Evolutionary conservation across 139 green algal species (phyloP).

Genomic region (Tetradesmus obliquus): DNA sequence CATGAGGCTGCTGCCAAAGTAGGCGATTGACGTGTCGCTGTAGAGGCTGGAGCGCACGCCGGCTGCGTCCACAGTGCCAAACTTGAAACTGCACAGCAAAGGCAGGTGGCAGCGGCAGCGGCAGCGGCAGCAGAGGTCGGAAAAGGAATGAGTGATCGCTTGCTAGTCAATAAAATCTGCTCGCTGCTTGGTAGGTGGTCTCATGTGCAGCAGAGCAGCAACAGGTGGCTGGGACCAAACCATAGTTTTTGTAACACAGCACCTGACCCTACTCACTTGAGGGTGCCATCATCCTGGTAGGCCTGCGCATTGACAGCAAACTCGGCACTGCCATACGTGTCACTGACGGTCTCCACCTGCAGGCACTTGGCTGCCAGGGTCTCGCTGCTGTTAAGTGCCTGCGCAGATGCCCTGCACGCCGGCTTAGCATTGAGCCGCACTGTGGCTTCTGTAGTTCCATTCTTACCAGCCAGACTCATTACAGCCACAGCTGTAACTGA

Average conservation of each 20-base stretch:
- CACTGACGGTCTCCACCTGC: not conserved
- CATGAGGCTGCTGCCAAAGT: constrained; percentile 5
- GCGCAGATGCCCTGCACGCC: not conserved
- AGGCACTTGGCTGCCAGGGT: not conserved
- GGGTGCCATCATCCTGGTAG: not conserved
- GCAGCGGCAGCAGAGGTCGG: not conserved
- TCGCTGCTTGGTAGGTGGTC: not conserved
- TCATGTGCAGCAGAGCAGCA: not conserved
- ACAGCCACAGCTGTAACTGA: not conserved
- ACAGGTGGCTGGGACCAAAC: not conserved
- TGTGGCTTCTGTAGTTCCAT: not conserved
- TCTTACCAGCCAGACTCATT: not conserved
- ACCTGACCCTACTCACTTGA: not conserved
- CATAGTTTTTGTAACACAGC: no score
- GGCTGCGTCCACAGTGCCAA: not conserved
- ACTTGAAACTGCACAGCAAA: not conserved
- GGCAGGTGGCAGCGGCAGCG: no score
- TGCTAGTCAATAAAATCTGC: not conserved
- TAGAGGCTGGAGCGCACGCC: not conserved
- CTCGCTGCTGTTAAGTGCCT: not conserved
- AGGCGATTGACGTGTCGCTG: not conserved
- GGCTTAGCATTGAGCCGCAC: not conserved
- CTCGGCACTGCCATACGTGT: not conserved
- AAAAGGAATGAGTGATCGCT: not conserved
- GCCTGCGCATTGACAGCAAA: not conserved